Percentiles rank a stretch among this genome's conserved stretches.
Evolutionary conservation across 441 rosid genomes (phyloP).

Genomic region (Pelargonium citronellum): DNA sequence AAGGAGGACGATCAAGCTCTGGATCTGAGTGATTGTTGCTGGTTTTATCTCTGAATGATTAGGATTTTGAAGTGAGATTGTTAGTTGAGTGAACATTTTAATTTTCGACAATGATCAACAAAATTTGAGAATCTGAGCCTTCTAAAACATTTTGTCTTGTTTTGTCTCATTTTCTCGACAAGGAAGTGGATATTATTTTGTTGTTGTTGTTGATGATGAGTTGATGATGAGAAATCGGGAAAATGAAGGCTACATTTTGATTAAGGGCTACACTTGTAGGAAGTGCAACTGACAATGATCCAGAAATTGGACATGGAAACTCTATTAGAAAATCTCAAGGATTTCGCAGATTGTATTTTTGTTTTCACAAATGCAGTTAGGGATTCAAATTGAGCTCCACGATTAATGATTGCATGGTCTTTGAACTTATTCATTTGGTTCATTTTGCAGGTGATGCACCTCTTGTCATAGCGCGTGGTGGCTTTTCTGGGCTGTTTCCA

Average conservation of each 20-base stretch:
- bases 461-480: constrained; percentile 66
- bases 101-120: not conserved
- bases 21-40: constrained; percentile 1
- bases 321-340: not conserved
- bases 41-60: not conserved
- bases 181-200: not conserved
- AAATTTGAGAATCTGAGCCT: not conserved
- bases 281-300: no score
- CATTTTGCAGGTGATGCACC: constrained; percentile 58
- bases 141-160: not conserved
- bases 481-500: constrained; percentile 76
- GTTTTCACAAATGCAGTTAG: not conserved
- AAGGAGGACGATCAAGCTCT: not conserved
- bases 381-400: no score
- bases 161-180: not conserved
- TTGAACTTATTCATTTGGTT: not conserved
- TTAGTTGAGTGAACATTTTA: not conserved
- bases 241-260: no score
- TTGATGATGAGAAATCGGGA: not conserved
- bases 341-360: no score
- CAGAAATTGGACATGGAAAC: not conserved
- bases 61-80: not conserved
- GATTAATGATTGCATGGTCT: not conserved
- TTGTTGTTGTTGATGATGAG: no score
- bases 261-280: no score